Evolutionary conservation across 208 protist genomes (phyloP).

Genomic region (Trypanosoma lewisi): DNA sequence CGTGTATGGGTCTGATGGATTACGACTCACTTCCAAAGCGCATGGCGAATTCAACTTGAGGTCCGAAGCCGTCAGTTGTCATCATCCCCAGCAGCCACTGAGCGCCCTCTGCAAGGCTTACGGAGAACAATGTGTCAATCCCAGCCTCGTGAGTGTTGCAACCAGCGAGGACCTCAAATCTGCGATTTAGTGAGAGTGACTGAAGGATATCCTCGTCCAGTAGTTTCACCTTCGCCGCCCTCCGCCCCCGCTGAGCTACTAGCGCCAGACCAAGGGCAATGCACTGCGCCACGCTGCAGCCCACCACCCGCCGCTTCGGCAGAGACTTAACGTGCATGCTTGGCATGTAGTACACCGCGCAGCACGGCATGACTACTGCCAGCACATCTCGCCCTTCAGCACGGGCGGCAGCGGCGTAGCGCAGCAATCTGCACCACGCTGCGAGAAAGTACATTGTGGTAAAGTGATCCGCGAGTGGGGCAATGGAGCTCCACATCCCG

Average conservation of each 20-base stretch:
- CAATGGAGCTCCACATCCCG: conserved; percentile 14
- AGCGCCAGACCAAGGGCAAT: conserved; percentile 27
- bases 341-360: conserved; percentile 30
- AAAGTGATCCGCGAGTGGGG: conserved; percentile 26
- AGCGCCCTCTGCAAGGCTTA: conserved; percentile 10
- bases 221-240: conserved; percentile 8
- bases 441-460: conserved; percentile 15
- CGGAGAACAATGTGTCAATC: conserved; percentile 9
- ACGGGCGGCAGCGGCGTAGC: conserved; percentile 1
- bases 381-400: background rate
- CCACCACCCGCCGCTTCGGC: conserved; percentile 13
- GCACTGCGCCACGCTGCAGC: conserved; percentile 26
- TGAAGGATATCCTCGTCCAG: conserved; percentile 20
- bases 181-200: background rate
- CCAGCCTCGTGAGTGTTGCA: conserved; percentile 1
- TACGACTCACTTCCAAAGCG: conserved; percentile 8
- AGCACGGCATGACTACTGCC: background rate
- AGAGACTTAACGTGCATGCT: conserved; percentile 37
- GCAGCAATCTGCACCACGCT: conserved; percentile 15
- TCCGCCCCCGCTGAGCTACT: conserved; percentile 7
- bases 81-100: conserved; percentile 17
- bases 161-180: conserved; percentile 4
- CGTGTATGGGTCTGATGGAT: conserved; percentile 90
- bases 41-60: conserved; percentile 6
- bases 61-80: conserved; percentile 9